These are phyloP conservation scores for Epithele typhae DNA, from an alignment of 768 basidiomycete species.

Conservation along the genomic window DNA sequence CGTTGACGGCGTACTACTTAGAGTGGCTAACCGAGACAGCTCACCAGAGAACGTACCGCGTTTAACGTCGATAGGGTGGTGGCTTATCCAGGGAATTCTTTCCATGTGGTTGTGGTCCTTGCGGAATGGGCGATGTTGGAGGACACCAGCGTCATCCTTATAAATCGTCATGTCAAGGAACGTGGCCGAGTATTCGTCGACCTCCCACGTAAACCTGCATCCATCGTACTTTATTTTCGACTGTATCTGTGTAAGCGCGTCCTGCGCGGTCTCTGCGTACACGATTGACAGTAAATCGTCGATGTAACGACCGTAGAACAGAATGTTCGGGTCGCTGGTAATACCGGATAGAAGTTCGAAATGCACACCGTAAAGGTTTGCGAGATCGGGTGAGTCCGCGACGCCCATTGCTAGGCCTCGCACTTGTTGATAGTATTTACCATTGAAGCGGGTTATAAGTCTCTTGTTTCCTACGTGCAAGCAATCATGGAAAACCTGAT, in stretches of 20 bases:
- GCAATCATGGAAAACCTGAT: slow-evolving; percentile 12
- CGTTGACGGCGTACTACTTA: slow-evolving; percentile 23
- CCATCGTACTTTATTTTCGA: slow-evolving; percentile 7
- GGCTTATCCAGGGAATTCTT: slow-evolving; percentile 15
- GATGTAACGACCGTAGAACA: slow-evolving; percentile 31
- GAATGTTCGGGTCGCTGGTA: slow-evolving; percentile 9
- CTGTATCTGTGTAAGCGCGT: not conserved
- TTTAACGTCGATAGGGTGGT: slow-evolving; percentile 12
- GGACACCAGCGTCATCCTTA: slow-evolving; percentile 6
- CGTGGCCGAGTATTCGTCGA: not conserved
- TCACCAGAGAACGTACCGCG: slow-evolving; percentile 18
- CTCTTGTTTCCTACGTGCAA: slow-evolving; percentile 19
- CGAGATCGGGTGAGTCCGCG: slow-evolving; percentile 27
- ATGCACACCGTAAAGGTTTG: slow-evolving; percentile 26
- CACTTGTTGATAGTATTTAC: slow-evolving; percentile 22
- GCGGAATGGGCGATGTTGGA: slow-evolving; percentile 10
- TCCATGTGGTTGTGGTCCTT: slow-evolving; percentile 15
- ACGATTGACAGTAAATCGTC: slow-evolving; percentile 24
- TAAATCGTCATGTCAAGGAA: slow-evolving; percentile 30
- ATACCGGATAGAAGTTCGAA: slow-evolving; percentile 16
- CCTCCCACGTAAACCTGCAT: slow-evolving; percentile 13
- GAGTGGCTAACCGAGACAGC: slow-evolving; percentile 18
- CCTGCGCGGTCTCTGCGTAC: not conserved
- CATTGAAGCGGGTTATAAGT: slow-evolving; percentile 17
- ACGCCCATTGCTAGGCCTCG: slow-evolving; percentile 15